A percentile compares a stretch with the other conserved stretches of the same genome.
phyloP scores from a whole-genome alignment of 1,139 yeast species.

The Scheffersomyces illinoinensis region DNA sequence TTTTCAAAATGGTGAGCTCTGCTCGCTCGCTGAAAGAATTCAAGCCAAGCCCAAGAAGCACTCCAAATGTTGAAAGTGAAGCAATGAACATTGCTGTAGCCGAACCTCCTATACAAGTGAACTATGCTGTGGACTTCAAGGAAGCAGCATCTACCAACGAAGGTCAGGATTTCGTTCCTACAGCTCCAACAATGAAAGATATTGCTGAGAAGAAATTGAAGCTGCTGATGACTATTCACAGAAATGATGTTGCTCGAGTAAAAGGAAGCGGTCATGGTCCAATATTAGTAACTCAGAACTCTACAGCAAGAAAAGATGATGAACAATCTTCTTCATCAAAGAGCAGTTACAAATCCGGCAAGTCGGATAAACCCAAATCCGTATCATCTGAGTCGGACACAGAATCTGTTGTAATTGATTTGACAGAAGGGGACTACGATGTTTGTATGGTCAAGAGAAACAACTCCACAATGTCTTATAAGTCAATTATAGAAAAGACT shows the following conservation, averaged over 20 bases:
- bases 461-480: constrained; percentile 37
- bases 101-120: constrained; percentile 41
- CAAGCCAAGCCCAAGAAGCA: background rate
- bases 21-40: background rate
- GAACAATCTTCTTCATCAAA: constrained; percentile 15
- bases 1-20: background rate
- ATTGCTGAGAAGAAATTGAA: background rate
- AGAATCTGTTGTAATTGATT: constrained; percentile 42
- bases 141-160: constrained; percentile 21
- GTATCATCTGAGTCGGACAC: constrained; percentile 29
- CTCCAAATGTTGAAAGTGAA: constrained; percentile 7
- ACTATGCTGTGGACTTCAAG: constrained; percentile 44
- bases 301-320: background rate
- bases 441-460: constrained; percentile 37
- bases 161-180: background rate
- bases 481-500: constrained; percentile 40
- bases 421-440: constrained; percentile 43
- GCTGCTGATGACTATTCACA: constrained; percentile 9
- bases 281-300: background rate
- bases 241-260: background rate
- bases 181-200: background rate
- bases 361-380: constrained; percentile 20
- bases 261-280: background rate
- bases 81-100: constrained; percentile 27
- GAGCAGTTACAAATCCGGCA: constrained; percentile 35